A percentile compares a stretch with the other conserved stretches of the same genome.
phyloP scores from a whole-genome alignment of 192 early-diverging fungal species.

The Umbelopsis isabellina region DNA sequence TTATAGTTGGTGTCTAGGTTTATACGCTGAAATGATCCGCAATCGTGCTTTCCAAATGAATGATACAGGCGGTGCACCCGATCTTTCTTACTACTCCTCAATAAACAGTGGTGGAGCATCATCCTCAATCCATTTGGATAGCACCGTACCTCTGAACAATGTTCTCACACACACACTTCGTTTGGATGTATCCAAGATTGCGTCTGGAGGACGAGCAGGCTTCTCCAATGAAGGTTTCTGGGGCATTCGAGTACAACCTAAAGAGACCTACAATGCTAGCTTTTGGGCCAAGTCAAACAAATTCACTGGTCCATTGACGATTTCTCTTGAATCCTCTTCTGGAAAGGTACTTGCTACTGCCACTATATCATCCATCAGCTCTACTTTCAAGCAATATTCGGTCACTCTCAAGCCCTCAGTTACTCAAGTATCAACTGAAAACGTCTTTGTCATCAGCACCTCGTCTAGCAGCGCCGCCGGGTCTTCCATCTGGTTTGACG shows the following conservation, averaged over 20 bases:
- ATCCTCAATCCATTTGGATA: constrained; percentile 9
- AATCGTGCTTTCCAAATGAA: constrained; percentile 30
- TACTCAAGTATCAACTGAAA: constrained; percentile 4
- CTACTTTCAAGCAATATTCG: constrained; percentile 18
- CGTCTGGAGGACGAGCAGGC: constrained; percentile 9
- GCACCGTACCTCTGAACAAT: constrained; percentile 1
- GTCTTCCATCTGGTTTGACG: constrained; percentile 25
- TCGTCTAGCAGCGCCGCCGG: constrained; percentile 2
- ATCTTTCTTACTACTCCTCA: constrained; percentile 17
- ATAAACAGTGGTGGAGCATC: neutral
- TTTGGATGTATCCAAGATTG: constrained; percentile 3
- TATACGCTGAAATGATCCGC: constrained; percentile 29
- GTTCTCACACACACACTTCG: constrained; percentile 19
- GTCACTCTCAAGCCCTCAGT: neutral
- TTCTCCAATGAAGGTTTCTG: constrained; percentile 28
- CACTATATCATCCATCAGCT: neutral
- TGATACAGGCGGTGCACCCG: constrained; percentile 19
- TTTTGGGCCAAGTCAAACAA: constrained; percentile 25
- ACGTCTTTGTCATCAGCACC: constrained; percentile 19
- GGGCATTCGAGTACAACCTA: constrained; percentile 12
- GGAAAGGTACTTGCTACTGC: constrained; percentile 18
- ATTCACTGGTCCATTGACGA: constrained; percentile 23
- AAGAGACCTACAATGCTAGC: constrained; percentile 22
- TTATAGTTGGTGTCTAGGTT: neutral
- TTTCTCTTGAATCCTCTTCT: constrained; percentile 19